Percentiles rank a stretch among this genome's conserved stretches.
phyloP scores from a whole-genome alignment of 768 basidiomycete species.

The Pisolithus sp. region DNA sequence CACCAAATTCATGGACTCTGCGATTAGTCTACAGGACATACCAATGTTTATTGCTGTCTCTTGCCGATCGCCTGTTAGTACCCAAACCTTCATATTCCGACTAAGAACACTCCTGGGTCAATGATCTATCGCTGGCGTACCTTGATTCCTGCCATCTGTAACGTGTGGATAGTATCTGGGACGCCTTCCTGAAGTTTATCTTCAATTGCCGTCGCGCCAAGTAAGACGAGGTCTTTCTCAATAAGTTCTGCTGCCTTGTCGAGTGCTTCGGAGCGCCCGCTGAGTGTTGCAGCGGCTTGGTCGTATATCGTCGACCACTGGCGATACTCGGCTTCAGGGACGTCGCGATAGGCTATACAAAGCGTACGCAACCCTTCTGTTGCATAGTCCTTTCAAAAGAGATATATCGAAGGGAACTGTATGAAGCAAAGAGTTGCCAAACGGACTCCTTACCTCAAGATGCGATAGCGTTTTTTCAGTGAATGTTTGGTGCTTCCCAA shows the following conservation, averaged over 20 bases:
- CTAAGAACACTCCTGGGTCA: not conserved
- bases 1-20: conserved; percentile 97
- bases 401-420: conserved; percentile 1
- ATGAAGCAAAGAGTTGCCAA: not conserved
- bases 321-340: conserved; percentile 83
- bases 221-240: conserved; percentile 85
- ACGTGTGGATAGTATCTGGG: conserved; percentile 93
- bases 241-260: conserved; percentile 94
- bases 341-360: conserved; percentile 92
- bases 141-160: conserved; percentile 98
- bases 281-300: conserved; percentile 91
- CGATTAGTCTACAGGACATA: conserved; percentile 93
- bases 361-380: conserved; percentile 95
- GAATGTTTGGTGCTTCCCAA: conserved; percentile 79
- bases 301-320: conserved; percentile 88
- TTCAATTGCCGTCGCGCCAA: conserved; percentile 97
- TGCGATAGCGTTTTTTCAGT: conserved; percentile 84
- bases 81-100: conserved; percentile 69
- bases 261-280: conserved; percentile 89
- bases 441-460: conserved; percentile 60
- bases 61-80: conserved; percentile 94
- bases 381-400: conserved; percentile 70
- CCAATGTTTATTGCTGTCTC: conserved; percentile 99
- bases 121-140: conserved; percentile 25
- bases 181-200: conserved; percentile 99